A percentile compares a stretch with the other conserved stretches of the same genome.
Evolutionary conservation across 2,329 filamentous ascomycete genomes (phyloP).

Genomic region (Lecanicillium sp.): DNA sequence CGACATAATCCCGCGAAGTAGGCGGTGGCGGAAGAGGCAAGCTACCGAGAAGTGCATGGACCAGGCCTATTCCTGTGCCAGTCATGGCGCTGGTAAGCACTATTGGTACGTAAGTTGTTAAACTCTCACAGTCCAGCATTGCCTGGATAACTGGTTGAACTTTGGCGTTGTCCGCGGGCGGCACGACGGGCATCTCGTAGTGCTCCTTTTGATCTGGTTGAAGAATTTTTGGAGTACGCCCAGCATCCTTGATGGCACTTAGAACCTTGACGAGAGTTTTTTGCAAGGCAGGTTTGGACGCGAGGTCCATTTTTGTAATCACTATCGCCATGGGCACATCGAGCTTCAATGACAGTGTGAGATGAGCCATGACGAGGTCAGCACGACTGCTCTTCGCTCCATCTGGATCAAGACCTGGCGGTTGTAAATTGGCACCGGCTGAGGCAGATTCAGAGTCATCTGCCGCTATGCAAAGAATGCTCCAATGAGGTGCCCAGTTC

Average conservation of each 20-base stretch:
- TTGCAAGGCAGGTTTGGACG: slow-evolving; percentile 63
- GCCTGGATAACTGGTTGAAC: slow-evolving; percentile 47
- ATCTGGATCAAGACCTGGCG: not conserved
- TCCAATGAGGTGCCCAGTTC: slow-evolving; percentile 95
- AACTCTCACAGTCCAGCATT: slow-evolving; percentile 34
- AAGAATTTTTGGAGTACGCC: slow-evolving; percentile 69
- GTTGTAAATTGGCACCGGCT: slow-evolving; percentile 8
- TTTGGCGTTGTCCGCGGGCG: slow-evolving; percentile 47
- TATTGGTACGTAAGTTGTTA: slow-evolving; percentile 63
- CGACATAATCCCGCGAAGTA: slow-evolving; percentile 46
- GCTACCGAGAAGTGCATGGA: slow-evolving; percentile 73
- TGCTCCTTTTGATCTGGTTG: slow-evolving; percentile 41
- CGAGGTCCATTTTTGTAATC: slow-evolving; percentile 86
- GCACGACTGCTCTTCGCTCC: slow-evolving; percentile 24
- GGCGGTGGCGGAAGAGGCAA: slow-evolving; percentile 60
- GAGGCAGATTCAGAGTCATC: slow-evolving; percentile 52
- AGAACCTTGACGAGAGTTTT: slow-evolving; percentile 66
- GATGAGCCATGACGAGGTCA: slow-evolving; percentile 69
- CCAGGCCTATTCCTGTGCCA: slow-evolving; percentile 69
- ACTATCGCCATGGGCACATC: slow-evolving; percentile 70
- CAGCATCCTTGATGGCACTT: slow-evolving; percentile 67
- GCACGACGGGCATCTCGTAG: slow-evolving; percentile 49
- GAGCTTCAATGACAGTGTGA: slow-evolving; percentile 78
- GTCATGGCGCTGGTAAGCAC: slow-evolving; percentile 81
- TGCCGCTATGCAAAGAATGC: slow-evolving; percentile 77